Conservation (phyloP, 768 basidiomycete species). For the Auricularia cornea region DNA sequence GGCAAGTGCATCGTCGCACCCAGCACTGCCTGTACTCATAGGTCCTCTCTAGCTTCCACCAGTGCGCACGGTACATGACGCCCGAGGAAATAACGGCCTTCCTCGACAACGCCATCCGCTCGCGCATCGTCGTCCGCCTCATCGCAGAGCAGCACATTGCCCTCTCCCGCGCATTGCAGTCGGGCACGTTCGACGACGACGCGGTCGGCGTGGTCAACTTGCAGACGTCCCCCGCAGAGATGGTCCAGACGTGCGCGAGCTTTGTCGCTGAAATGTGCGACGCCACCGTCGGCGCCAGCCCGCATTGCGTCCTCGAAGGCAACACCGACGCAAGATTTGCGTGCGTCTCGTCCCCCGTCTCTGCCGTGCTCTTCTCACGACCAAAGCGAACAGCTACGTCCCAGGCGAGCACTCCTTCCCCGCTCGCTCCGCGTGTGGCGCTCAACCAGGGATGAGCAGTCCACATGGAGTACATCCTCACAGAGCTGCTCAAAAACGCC, state of each 20-base stretch:
- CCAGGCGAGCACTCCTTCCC: slow-evolving; percentile 27
- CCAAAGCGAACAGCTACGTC: slow-evolving; percentile 51
- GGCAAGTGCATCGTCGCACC: slow-evolving; percentile 36
- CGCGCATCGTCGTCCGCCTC: slow-evolving; percentile 77
- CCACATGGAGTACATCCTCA: slow-evolving; percentile 85
- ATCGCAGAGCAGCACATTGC: slow-evolving; percentile 90
- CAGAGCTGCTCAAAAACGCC: slow-evolving; percentile 85
- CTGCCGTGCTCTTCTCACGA: background rate
- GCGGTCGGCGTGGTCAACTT: slow-evolving; percentile 70
- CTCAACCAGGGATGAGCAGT: slow-evolving; percentile 25
- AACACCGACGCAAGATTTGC: slow-evolving; percentile 63
- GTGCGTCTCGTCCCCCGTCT: slow-evolving; percentile 36
- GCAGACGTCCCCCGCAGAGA: slow-evolving; percentile 57
- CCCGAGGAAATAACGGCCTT: slow-evolving; percentile 71
- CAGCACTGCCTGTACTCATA: background rate
- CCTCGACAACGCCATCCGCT: slow-evolving; percentile 76
- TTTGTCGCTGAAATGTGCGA: slow-evolving; percentile 80
- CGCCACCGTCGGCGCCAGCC: slow-evolving; percentile 68
- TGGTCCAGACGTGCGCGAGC: slow-evolving; percentile 74
- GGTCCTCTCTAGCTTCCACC: slow-evolving; percentile 56
- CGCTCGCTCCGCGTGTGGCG: background rate
- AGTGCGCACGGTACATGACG: slow-evolving; percentile 77
- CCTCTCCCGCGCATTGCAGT: slow-evolving; percentile 54
- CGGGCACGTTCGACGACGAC: slow-evolving; percentile 16
- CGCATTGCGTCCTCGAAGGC: slow-evolving; percentile 63